phyloP scores from a whole-genome alignment of 2,329 filamentous ascomycete species.

The Helotiales sp. region DNA sequence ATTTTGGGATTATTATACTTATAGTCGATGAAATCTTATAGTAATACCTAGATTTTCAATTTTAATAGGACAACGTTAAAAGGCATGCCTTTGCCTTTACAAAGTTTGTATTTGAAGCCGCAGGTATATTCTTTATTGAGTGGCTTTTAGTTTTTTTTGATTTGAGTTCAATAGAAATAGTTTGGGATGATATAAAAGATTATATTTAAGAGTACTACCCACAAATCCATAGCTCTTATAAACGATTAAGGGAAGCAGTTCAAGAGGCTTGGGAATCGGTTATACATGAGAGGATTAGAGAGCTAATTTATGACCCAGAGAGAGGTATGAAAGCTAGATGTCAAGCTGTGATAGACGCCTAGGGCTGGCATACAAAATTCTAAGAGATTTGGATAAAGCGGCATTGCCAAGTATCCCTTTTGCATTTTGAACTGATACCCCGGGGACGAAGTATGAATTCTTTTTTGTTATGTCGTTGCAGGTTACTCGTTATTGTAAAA shows the following conservation, averaged over 20 bases:
- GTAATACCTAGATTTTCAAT: slow-evolving; percentile 17
- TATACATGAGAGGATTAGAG: slow-evolving; percentile 12
- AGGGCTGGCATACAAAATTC: too few relatives aligned
- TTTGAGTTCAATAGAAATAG: slow-evolving; percentile 30
- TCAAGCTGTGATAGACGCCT: too few relatives aligned
- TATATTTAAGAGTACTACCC: slow-evolving; percentile 30
- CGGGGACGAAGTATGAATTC: background rate
- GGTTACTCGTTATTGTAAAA: too few relatives aligned
- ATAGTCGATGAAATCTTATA: too few relatives aligned
- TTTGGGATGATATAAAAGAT: slow-evolving; percentile 31
- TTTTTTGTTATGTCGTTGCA: too few relatives aligned
- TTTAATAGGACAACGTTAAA: slow-evolving; percentile 27
- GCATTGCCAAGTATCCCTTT: background rate
- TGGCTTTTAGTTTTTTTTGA: slow-evolving; percentile 28
- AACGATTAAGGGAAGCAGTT: slow-evolving; percentile 19
- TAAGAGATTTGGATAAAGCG: slow-evolving; percentile 8
- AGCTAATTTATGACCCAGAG: background rate
- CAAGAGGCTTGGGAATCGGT: slow-evolving; percentile 30
- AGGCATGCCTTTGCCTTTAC: slow-evolving; percentile 18
- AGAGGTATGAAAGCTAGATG: slow-evolving; percentile 10
- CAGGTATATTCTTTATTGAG: slow-evolving; percentile 17
- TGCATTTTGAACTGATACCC: background rate
- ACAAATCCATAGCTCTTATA: slow-evolving; percentile 24
- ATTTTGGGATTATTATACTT: too few relatives aligned
- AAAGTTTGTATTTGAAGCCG: slow-evolving; percentile 17